phyloP scores from a whole-genome alignment of 352 stramenopile genomes.

The Globisporangium uncinulatum region DNA sequence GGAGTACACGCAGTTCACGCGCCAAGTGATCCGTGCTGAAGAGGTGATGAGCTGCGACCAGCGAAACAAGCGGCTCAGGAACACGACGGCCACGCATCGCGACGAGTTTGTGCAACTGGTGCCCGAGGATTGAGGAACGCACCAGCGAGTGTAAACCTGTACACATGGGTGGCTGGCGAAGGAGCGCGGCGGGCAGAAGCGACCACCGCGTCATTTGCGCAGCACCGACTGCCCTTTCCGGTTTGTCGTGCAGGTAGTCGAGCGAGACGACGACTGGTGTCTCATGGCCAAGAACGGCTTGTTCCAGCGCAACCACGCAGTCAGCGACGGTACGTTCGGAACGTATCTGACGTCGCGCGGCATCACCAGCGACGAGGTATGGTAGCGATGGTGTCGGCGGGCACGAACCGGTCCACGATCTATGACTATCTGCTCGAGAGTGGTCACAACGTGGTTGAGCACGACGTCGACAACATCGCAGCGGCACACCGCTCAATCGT shows the following conservation, averaged over 20 bases:
- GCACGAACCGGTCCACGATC: too few species aligned
- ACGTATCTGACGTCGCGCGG: not conserved
- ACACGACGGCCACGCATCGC: not conserved
- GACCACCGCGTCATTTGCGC: not conserved
- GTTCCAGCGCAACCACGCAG: not conserved
- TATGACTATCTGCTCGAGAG: too few species aligned
- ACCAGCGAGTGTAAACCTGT: too few species aligned
- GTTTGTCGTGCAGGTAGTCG: not conserved
- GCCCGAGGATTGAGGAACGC: too few species aligned
- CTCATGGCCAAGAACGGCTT: not conserved
- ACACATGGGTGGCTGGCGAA: not conserved
- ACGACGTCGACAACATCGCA: too few species aligned
- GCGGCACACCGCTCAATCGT: too few species aligned
- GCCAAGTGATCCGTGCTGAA: not conserved
- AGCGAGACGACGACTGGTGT: not conserved
- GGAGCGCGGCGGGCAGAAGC: not conserved
- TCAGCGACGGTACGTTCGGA: not conserved
- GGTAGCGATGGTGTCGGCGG: too few species aligned
- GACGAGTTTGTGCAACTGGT: not conserved
- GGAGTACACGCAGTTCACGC: too few species aligned
- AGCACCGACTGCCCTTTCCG: not conserved
- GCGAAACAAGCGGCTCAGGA: not conserved
- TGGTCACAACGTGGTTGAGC: too few species aligned
- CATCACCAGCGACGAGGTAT: too few species aligned
- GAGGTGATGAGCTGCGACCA: slow-evolving; percentile 1